Evolutionary conservation across 768 basidiomycete species (phyloP), one percentile per base, ranked within the genome.

Genomic region (Boletus speciosus): DNA sequence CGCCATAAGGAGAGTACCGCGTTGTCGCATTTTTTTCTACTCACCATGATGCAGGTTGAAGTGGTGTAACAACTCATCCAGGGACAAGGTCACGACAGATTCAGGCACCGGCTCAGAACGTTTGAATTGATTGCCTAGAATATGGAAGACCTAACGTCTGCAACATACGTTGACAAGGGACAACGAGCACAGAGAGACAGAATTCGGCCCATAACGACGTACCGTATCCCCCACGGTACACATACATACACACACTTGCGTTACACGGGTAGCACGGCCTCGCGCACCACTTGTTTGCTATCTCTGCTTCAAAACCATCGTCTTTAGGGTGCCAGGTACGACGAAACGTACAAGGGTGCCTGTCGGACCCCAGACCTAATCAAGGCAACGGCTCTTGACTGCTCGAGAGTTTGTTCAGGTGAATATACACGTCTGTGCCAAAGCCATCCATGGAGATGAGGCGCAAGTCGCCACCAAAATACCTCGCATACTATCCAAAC

Each of bases 361-460:
- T 25, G 42, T 35, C 47, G 11, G 21, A 27, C 23, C 39, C 5
- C 23, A 11, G 19, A 50, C 25, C 47, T 1, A 4, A 32, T 65
- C 56, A 62, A 35, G 80, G 88, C 44, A 92, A 70, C 3, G 90
- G 90, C 71, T 92, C 90, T 25, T 83, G 76, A 62, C 86, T 90
- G 65, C 88, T 90, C n/a, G 88, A 90, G 15, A 94, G 77, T 44
- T 88, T 78, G 66, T 93, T 93, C 50, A 94, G 74, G 67, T 94
- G 93, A 56, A 95, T 92, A 65, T 94, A 95, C 2, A 93, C 89
- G 65, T 95, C 93, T 25, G 90, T 93, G 4, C 93, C 92, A 60
- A 89, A 93, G 5, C 96, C 95, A 61, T 98, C 96, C 95, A 98
- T 98, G 35, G 93, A 89, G 55, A 98, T 98, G 51, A 98, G 71